phyloP scores from a whole-genome alignment of 2,329 filamentous ascomycete species.

The Paecilomyces niveus region DNA sequence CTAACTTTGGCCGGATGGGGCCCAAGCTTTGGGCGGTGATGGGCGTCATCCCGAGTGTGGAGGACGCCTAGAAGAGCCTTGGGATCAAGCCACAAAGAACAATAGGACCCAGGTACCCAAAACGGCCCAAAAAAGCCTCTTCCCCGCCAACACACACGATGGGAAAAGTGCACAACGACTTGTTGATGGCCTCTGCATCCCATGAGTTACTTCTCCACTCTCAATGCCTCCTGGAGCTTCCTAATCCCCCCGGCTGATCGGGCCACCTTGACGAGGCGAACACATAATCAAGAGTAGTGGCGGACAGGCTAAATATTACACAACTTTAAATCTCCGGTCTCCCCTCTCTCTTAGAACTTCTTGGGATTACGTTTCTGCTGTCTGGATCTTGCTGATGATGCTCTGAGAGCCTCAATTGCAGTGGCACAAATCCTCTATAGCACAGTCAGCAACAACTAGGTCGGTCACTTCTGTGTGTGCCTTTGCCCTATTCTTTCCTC shows the following conservation, averaged over 20 bases:
- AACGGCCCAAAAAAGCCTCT: neutral
- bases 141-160: neutral
- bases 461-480: neutral
- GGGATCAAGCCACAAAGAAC: neutral
- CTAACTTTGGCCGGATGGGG: neutral
- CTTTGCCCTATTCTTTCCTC: neutral
- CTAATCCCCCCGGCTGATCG: neutral
- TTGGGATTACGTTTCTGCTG: neutral
- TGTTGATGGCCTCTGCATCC: neutral
- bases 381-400: neutral
- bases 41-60: neutral
- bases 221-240: neutral
- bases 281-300: neutral
- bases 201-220: neutral
- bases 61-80: neutral
- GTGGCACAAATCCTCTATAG: neutral
- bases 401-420: neutral
- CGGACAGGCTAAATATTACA: slow-evolving; percentile 7
- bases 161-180: neutral
- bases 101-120: neutral
- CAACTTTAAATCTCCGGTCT: slow-evolving; percentile 10
- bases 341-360: neutral
- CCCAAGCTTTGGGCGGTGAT: slow-evolving; percentile 1
- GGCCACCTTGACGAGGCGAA: neutral
- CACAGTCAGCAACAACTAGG: neutral